These are phyloP conservation scores for Elongisporangium prolatum DNA, from an alignment of 352 stramenopile genomes.

Conservation along the genomic window DNA sequence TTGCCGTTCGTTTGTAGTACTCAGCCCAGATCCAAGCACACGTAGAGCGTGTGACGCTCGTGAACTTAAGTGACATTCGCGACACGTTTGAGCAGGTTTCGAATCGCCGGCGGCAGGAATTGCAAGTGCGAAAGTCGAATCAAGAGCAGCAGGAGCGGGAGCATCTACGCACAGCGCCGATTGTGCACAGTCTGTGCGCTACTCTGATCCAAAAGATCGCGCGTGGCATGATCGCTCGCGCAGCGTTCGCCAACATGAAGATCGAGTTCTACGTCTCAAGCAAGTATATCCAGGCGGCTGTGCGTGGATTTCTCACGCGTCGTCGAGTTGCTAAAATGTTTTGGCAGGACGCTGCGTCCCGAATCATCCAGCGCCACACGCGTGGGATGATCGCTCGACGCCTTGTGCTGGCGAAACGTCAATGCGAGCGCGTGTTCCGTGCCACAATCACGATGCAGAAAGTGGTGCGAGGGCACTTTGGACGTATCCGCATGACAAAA, in stretches of 20 bases:
- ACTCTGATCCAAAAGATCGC: constrained; percentile 75
- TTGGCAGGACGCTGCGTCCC: constrained; percentile 47
- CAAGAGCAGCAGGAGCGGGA: constrained; percentile 15
- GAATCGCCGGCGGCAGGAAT: background rate
- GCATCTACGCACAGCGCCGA: constrained; percentile 15
- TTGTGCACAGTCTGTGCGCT: constrained; percentile 68
- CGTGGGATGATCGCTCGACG: constrained; percentile 51
- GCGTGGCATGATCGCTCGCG: constrained; percentile 63
- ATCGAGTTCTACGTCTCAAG: constrained; percentile 69
- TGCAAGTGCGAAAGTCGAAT: constrained; percentile 3
- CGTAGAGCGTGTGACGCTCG: background rate
- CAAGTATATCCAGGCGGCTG: constrained; percentile 69
- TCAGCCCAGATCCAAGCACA: constrained; percentile 15
- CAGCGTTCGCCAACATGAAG: constrained; percentile 44
- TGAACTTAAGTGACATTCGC: background rate
- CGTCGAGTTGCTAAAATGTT: constrained; percentile 62
- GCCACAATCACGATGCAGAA: constrained; percentile 43
- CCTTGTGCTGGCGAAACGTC: constrained; percentile 18
- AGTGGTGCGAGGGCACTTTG: constrained; percentile 44
- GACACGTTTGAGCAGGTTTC: background rate
- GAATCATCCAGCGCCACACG: constrained; percentile 50
- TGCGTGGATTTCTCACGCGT: constrained; percentile 63
- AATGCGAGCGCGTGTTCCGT: constrained; percentile 9
- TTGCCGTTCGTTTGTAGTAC: constrained; percentile 8
- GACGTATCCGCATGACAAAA: constrained; percentile 52